A percentile compares a stretch with the other conserved stretches of the same genome.
Evolutionary conservation across 2,329 filamentous ascomycete genomes (phyloP).

Genomic region (Colletotrichum sp.): DNA sequence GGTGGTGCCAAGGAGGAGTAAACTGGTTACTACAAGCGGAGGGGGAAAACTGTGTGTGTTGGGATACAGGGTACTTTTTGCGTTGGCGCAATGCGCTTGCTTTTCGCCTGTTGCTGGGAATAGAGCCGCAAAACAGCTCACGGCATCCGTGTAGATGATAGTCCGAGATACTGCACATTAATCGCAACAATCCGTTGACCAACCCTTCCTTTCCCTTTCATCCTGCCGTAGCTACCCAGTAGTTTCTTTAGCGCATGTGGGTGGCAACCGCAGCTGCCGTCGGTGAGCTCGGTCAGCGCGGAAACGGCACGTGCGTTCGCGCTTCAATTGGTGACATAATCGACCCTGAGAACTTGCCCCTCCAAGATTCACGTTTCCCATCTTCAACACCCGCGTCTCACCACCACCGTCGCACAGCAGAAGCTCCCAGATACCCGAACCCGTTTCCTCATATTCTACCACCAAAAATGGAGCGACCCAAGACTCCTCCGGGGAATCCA

Average conservation of each 20-base stretch:
- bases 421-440: too few species aligned
- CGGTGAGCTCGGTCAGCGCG: not conserved
- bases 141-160: not conserved
- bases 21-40: slow-evolving; percentile 12
- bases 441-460: not conserved
- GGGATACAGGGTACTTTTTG: slow-evolving; percentile 28
- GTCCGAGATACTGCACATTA: not conserved
- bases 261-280: not conserved
- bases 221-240: not conserved
- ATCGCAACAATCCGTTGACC: not conserved
- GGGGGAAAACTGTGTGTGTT: not conserved
- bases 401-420: not conserved
- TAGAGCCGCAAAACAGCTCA: not conserved
- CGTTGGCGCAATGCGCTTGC: not conserved
- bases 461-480: slow-evolving; percentile 48
- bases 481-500: slow-evolving; percentile 47
- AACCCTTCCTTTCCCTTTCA: not conserved
- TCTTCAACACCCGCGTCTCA: not conserved
- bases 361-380: not conserved
- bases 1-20: slow-evolving; percentile 78
- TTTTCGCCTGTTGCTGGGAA: not conserved
- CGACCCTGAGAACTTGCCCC: slow-evolving; percentile 8
- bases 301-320: slow-evolving; percentile 20
- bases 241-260: not conserved
- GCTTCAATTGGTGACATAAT: slow-evolving; percentile 22